Base-by-base conservation (phyloP, 371 early-diverging fungal genomes). In the Mucor piriformis region DNA sequence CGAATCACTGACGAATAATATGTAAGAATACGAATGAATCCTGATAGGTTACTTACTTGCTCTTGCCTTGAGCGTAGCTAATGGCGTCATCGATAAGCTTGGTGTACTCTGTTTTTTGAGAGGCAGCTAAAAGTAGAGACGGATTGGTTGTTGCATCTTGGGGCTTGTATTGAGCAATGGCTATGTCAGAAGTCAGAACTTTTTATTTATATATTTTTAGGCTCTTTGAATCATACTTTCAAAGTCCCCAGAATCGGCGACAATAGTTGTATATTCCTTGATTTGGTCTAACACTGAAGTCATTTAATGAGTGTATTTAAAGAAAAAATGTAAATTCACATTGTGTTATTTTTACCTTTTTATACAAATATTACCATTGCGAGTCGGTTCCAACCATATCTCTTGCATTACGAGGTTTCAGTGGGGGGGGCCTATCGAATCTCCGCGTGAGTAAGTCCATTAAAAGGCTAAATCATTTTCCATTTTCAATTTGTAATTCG, bases 131-230 rank as follows among this genome's bases (percentile, higher is more conserved):
- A 64, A 98, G 95, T 69, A 98, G 86, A 59, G 98, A 97, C 29
- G 99, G 99, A 88, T 98, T 98, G 79, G 99, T 98, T 57, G 99
- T 98, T 50, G 99, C 97, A 83, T 98, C 99, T 66, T 95, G 95
- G 32, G 99, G 99, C 83, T 98, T 96, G 90, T 91, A 98, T 79
- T 90, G 83, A 29, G 95, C 93, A 70, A 97, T 97, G 66, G 95
- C 95, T 94, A 51, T 29, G 2, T 23, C 23, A 32, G n/a, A 43
- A 20, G n/a, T 21, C 18, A 54, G 32, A 20, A 27, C 20, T 5
- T 16, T 20, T 12, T 3, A 33, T 23, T 32, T 34, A 13, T 13
- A 32, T n/a, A 32, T 7, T 16, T 23, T 6, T 52, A 23, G 15
- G 16, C n/a, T 29, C 29, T 8, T n/a, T 15, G 11, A 16, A 11